Evolutionary conservation across 2,329 filamentous ascomycete species (phyloP), one percentile per base, ranked within the genome.

Genomic region (Aspergillus hortae): DNA sequence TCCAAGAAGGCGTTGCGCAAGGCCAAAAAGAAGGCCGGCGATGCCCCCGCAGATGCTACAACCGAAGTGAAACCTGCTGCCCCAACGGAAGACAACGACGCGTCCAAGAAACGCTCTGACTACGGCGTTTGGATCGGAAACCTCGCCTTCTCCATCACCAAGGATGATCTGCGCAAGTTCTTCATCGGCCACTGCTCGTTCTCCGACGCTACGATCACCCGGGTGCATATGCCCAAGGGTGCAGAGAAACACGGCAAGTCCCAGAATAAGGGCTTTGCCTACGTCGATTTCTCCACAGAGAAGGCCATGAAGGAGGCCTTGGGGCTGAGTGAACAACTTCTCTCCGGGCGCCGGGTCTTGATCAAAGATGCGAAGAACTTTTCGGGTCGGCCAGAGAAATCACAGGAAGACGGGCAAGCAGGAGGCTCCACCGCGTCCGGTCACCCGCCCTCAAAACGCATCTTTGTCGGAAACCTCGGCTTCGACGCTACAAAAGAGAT

Each of bases 71-170:
- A 75, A 48, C 69, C 67, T 65, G 74, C 61, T 61, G 68, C 59
- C 62, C 73, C 60, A 10, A 56, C 57, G 15, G 43, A 52, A 5
- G 43, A 49, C 35, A 55, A 67, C 32, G 63, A 48, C 14, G 30
- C 59, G n/a, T 45, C 71, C 42, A 63, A 65, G 11, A 70, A 74
- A 49, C 86, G 90, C 54, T 94, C 90, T 9, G 85, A 89, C 15
- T 85, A 90, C 71, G 90, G 91, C 56, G 84, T 99, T 59, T 99
- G 94, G 94, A 89, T 99, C 62, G 94, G 95, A 63, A 99, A 99
- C 72, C 75, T 99, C 56, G 84, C 88, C n/a, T 99, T 92, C 78
- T 84, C 82, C 44, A 78, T 87, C 38, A 94, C 88, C 42, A 85
- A 87, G 53, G 77, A 83, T 11, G 85, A 90, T 56, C 76, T 99